Evolutionary conservation across 495 filamentous ascomycete genomes (phyloP).

Genomic region (Podospora fimiseda): DNA sequence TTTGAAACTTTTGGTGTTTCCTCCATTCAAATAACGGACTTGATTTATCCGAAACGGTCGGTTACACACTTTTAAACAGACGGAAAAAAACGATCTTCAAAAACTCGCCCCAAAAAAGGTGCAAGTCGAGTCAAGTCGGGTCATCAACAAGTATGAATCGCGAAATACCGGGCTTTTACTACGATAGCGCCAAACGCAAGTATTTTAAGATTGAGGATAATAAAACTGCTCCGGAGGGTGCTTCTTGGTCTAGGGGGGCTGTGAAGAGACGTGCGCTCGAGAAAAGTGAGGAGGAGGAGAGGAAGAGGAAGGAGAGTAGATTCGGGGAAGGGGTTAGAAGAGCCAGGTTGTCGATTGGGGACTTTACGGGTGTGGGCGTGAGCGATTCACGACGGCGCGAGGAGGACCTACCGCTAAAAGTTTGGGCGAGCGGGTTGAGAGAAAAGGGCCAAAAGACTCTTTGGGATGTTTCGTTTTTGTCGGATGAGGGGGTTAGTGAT

Average conservation of each 20-base stretch:
- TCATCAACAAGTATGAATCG: no score
- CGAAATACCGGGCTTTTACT: constrained; percentile 31
- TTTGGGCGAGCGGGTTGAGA: constrained; percentile 17
- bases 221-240: constrained; percentile 26
- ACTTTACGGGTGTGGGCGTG: constrained; percentile 12
- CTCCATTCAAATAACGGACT: no score
- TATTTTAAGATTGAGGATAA: constrained; percentile 23
- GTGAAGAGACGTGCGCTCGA: constrained; percentile 34
- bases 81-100: constrained; percentile 4
- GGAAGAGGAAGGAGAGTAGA: not conserved
- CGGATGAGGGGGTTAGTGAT: not conserved
- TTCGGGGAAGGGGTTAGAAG: constrained; percentile 19
- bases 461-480: not conserved
- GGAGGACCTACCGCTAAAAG: not conserved
- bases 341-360: constrained; percentile 4
- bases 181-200: not conserved
- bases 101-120: no score
- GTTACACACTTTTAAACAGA: not conserved
- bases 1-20: no score
- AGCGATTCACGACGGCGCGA: constrained; percentile 3
- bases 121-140: no score
- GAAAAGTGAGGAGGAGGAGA: constrained; percentile 9
- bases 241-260: constrained; percentile 30
- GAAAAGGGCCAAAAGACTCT: constrained; percentile 13
- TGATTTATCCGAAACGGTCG: no score